A percentile compares a stretch with the other conserved stretches of the same genome.
phyloP scores from a whole-genome alignment of 176 grass and related monocot species.

The Ampelocalamus luodianensis region DNA sequence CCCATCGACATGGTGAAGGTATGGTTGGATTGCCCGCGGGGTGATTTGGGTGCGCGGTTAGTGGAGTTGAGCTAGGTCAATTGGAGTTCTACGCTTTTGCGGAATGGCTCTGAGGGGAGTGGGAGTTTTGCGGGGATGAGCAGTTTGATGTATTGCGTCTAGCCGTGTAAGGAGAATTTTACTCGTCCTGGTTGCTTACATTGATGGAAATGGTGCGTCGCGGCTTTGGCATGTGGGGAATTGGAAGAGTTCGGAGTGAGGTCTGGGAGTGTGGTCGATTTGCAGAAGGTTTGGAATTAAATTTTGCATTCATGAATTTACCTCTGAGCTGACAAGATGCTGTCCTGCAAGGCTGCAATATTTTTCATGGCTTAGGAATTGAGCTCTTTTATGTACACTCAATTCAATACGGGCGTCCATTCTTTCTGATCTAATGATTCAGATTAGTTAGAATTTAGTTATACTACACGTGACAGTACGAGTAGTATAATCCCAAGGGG shows the following conservation, averaged over 20 bases:
- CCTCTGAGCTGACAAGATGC: background rate
- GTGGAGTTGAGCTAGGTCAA: background rate
- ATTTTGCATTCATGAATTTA: background rate
- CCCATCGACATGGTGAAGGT: constrained; percentile 94
- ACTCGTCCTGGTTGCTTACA: background rate
- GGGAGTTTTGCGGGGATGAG: background rate
- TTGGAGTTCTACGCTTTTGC: background rate
- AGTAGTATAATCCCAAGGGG: too few relatives aligned
- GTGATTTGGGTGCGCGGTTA: background rate
- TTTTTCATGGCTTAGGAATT: background rate
- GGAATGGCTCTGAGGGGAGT: background rate
- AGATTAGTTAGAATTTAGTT: too few relatives aligned
- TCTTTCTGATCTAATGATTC: too few relatives aligned
- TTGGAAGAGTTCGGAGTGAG: background rate
- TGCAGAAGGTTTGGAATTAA: background rate
- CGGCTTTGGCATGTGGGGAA: background rate
- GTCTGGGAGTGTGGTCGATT: background rate
- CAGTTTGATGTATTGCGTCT: constrained; percentile 24
- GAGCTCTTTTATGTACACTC: too few relatives aligned
- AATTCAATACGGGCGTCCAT: too few relatives aligned
- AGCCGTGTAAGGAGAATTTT: background rate
- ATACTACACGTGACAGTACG: too few relatives aligned
- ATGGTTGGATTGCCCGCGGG: background rate
- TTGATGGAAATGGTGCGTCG: background rate
- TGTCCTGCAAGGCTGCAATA: background rate